Evolutionary conservation across 257 asterid genomes (phyloP), one percentile per base, ranked within the genome.

Genomic region (Ilex asprella): DNA sequence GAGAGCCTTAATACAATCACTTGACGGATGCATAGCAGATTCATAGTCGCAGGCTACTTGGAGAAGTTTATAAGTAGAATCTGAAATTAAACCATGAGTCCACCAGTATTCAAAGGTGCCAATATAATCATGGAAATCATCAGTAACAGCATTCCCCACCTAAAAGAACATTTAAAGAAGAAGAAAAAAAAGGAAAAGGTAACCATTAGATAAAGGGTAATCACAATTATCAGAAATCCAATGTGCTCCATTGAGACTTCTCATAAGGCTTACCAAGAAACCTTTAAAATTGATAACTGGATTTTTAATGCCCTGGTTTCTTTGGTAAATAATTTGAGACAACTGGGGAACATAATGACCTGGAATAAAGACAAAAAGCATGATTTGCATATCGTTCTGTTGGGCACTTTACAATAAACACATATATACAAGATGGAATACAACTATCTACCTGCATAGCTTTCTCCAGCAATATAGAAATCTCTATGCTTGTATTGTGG

Each of bases 81-180:
- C 99, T 6, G 99, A 93, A 58, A 93, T 87, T 43, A 93, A 75
- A 66, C 99, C 99, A 61, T 90, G 96, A 2, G 94, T 93, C 99
- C 99, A 93, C 97, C 99, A 93, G 75, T 87, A 89, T 80, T 93
- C 96, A 16, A 93, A 93, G 11, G 99, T 93, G 73, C 99, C 99
- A 67, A 90, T 16, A 2, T 72, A 84, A 62, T 93, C 97, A 63
- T 83, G 81, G 76, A 68, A 80, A 78, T 93, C 99, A 79, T 93
- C 99, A 3, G 86, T 93, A 6, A 90, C 97, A 62, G 99, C 97
- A 77, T 93, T 93, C 31, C 99, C 99, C 62, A 93, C 97, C 99
- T 93, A 66, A 73, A 70, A 43, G 31, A 53, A 53, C 16, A 31
- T 14, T 50, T 8, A 10, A 27, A n/a, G 8, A 7, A 11, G 3